These are phyloP conservation scores for Carex littledalei DNA, from an alignment of 176 grass and related monocot species.

Conservation along the genomic window DNA sequence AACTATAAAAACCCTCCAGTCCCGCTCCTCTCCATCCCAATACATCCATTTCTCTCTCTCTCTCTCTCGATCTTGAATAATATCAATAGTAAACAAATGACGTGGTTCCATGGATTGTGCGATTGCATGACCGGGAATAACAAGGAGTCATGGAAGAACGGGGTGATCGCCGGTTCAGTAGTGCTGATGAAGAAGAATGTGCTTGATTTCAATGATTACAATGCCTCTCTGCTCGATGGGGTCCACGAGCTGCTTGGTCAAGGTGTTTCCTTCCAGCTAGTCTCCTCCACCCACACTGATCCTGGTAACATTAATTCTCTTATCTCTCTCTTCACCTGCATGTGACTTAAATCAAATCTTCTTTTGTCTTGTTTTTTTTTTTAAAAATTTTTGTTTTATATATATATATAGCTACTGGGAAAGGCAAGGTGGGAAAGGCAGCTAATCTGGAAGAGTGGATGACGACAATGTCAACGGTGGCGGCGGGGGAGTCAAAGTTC, in stretches of 20 bases:
- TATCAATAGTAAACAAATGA: neutral
- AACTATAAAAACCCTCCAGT: too few species aligned
- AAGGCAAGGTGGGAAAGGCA: constrained; percentile 44
- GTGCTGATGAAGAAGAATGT: constrained; percentile 65
- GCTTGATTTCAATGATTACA: constrained; percentile 59
- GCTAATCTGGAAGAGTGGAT: constrained; percentile 52
- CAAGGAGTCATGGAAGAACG: constrained; percentile 11
- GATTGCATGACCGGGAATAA: constrained; percentile 11
- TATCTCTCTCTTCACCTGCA: too few species aligned
- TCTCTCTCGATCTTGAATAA: too few species aligned
- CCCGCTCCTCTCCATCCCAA: too few species aligned
- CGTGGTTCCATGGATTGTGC: constrained; percentile 2
- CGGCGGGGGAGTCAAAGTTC: constrained; percentile 44
- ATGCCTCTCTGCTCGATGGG: constrained; percentile 49
- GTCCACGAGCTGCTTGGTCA: constrained; percentile 46
- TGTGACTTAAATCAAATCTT: too few species aligned
- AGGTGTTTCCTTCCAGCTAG: constrained; percentile 45
- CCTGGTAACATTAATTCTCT: constrained; percentile 27
- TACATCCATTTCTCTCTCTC: too few species aligned
- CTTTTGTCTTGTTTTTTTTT: too few species aligned
- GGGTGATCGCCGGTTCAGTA: constrained; percentile 29
- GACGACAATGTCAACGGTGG: constrained; percentile 26
- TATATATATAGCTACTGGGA: constrained; percentile 37
- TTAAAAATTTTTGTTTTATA: neutral
- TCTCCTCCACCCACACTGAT: constrained; percentile 65